phyloP scores from a whole-genome alignment of 768 basidiomycete species.

The Mycena filopes region DNA sequence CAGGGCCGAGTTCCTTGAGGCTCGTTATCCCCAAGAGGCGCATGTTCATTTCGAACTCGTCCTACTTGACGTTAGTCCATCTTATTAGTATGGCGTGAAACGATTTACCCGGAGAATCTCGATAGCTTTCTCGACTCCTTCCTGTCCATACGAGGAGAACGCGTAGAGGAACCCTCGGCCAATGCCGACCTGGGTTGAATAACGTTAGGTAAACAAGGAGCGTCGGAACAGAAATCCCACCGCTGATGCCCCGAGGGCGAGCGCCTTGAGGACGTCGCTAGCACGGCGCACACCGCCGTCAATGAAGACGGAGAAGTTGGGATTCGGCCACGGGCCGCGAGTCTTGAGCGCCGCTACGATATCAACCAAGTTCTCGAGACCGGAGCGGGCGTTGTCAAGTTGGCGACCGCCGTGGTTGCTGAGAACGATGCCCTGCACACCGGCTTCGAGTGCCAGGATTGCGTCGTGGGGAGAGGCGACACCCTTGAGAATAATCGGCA shows the following conservation, averaged over 20 bases:
- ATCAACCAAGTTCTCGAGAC: constrained; percentile 75
- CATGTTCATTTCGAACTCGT: constrained; percentile 99
- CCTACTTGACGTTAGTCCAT: constrained; percentile 54
- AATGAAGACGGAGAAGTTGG: constrained; percentile 76
- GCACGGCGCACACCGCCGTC: constrained; percentile 87
- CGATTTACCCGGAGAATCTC: constrained; percentile 75
- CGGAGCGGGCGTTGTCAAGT: constrained; percentile 71
- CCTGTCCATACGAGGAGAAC: constrained; percentile 87
- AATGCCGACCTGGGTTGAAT: constrained; percentile 67
- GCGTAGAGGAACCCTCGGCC: constrained; percentile 91
- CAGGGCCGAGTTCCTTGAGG: constrained; percentile 80
- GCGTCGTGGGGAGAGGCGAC: constrained; percentile 66
- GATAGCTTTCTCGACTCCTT: constrained; percentile 85
- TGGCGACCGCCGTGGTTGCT: constrained; percentile 71
- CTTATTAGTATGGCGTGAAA: background rate
- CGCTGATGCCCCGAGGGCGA: constrained; percentile 76
- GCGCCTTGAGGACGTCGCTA: constrained; percentile 83
- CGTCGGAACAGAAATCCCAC: constrained; percentile 50
- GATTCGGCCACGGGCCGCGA: constrained; percentile 64
- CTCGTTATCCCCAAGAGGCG: constrained; percentile 87
- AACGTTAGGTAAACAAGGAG: constrained; percentile 51
- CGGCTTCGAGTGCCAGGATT: constrained; percentile 37
- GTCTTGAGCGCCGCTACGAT: constrained; percentile 70
- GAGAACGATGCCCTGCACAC: constrained; percentile 58
- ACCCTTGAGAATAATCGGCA: constrained; percentile 79